These are phyloP conservation scores for Aphanomyces cochlioides DNA, from an alignment of 352 stramenopile genomes.

Conservation along the genomic window DNA sequence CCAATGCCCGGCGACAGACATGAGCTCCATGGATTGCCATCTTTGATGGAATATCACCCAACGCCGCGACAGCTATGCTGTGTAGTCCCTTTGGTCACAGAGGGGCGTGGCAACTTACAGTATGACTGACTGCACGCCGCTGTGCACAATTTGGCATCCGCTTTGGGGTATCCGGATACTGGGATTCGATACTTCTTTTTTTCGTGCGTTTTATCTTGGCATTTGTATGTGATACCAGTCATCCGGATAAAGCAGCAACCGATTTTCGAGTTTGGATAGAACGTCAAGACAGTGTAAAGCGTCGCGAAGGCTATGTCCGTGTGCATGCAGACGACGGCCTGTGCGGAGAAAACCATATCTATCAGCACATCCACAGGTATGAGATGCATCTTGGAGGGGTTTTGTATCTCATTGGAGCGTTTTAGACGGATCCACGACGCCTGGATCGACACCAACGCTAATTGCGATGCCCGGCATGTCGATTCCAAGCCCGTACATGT, in stretches of 20 bases:
- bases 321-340: neutral
- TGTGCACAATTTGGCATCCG: too few relatives aligned
- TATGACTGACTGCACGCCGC: too few relatives aligned
- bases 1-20: too few relatives aligned
- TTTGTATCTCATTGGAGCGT: neutral
- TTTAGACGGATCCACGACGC: neutral
- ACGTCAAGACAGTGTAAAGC: neutral
- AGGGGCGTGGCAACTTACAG: too few relatives aligned
- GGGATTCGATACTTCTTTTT: conserved; percentile 2
- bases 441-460: conserved; percentile 18
- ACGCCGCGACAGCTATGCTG: too few relatives aligned
- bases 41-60: too few relatives aligned
- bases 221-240: neutral
- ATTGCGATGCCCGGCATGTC: neutral
- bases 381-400: neutral
- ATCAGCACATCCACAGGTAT: conserved; percentile 19
- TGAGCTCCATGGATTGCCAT: too few relatives aligned
- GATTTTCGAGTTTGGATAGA: neutral
- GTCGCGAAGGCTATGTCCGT: conserved; percentile 15
- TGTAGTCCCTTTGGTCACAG: too few relatives aligned
- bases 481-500: conserved; percentile 21
- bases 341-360: conserved; percentile 2
- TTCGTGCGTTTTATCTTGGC: neutral
- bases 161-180: neutral
- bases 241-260: conserved; percentile 11